A percentile compares a stretch with the other conserved stretches of the same genome.
These are phyloP conservation scores for Podospora didyma DNA, from an alignment of 495 filamentous ascomycete genomes.

Conservation along the genomic window DNA sequence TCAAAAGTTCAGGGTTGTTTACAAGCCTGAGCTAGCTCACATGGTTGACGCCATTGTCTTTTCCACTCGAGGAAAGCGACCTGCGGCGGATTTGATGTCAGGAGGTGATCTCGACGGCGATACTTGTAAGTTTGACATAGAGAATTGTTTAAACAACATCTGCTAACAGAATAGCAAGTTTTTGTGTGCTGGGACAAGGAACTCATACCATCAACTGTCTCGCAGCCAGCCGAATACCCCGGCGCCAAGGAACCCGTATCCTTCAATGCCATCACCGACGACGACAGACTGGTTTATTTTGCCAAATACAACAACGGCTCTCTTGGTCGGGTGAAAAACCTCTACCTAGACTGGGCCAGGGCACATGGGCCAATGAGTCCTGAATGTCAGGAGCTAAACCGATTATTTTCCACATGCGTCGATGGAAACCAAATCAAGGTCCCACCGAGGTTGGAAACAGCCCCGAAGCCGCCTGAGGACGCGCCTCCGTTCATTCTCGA, in stretches of 20 bases:
- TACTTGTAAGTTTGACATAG: slow-evolving; percentile 42
- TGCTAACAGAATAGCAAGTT: slow-evolving; percentile 32
- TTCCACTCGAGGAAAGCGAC: slow-evolving; percentile 40
- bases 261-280: slow-evolving; percentile 42
- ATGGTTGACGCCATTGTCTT: slow-evolving; percentile 52
- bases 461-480: slow-evolving; percentile 25
- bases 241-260: slow-evolving; percentile 39
- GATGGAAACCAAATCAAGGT: slow-evolving; percentile 47
- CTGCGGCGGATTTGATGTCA: slow-evolving; percentile 51
- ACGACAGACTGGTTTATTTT: slow-evolving; percentile 46
- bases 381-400: slow-evolving; percentile 50
- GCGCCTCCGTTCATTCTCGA: slow-evolving; percentile 43
- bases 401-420: slow-evolving; percentile 50
- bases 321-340: slow-evolving; percentile 46
- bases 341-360: slow-evolving; percentile 50
- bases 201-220: slow-evolving; percentile 39
- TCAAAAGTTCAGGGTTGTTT: slow-evolving; percentile 46
- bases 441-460: slow-evolving; percentile 37
- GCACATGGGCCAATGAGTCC: slow-evolving; percentile 40
- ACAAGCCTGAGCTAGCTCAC: slow-evolving; percentile 37
- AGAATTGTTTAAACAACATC: no score
- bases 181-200: slow-evolving; percentile 52
- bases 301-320: slow-evolving; percentile 45
- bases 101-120: slow-evolving; percentile 53
- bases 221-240: slow-evolving; percentile 44